Percentiles rank a stretch among this genome's conserved stretches.
These are phyloP conservation scores for Dothidotthia symphoricarpi DNA, from an alignment of 2,329 filamentous ascomycete genomes.

Conservation along the genomic window DNA sequence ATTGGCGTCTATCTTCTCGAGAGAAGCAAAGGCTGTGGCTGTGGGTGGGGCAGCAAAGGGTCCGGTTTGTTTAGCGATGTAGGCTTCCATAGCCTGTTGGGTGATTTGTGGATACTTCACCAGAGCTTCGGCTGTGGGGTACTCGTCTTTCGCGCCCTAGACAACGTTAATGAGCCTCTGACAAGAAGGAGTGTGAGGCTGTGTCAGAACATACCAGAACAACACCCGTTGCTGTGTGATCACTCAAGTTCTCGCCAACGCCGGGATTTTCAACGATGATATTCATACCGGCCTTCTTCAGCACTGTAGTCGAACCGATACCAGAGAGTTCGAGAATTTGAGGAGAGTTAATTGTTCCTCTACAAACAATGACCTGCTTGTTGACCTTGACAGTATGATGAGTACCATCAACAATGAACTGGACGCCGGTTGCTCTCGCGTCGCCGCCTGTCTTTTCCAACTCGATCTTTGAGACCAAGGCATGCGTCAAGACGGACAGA, in stretches of 20 bases:
- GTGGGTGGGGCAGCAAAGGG: constrained; percentile 27
- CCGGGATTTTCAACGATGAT: constrained; percentile 28
- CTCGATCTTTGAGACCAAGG: constrained; percentile 49
- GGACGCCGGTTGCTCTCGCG: constrained; percentile 39
- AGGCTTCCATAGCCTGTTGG: constrained; percentile 30
- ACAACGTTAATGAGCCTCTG: too few relatives aligned
- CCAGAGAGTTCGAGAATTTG: constrained; percentile 37
- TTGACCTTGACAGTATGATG: constrained; percentile 26
- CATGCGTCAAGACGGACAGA: constrained; percentile 50
- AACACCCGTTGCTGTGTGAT: constrained; percentile 28
- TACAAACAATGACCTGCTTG: constrained; percentile 33
- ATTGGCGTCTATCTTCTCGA: constrained; percentile 19
- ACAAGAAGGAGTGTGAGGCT: too few relatives aligned
- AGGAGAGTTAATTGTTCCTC: constrained; percentile 29
- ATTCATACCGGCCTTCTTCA: constrained; percentile 28
- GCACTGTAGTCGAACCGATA: constrained; percentile 25
- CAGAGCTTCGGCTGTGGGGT: constrained; percentile 27
- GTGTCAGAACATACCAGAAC: not conserved
- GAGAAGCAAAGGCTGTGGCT: constrained; percentile 25
- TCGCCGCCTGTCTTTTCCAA: constrained; percentile 44
- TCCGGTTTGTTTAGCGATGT: constrained; percentile 27
- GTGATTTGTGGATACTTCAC: constrained; percentile 19
- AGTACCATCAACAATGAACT: constrained; percentile 42
- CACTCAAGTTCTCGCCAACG: constrained; percentile 41
- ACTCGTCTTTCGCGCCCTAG: constrained; percentile 28